A percentile compares a stretch with the other conserved stretches of the same genome.
Conservation (phyloP, 2,329 filamentous ascomycete genomes). For the Elsinoe batatas region DNA sequence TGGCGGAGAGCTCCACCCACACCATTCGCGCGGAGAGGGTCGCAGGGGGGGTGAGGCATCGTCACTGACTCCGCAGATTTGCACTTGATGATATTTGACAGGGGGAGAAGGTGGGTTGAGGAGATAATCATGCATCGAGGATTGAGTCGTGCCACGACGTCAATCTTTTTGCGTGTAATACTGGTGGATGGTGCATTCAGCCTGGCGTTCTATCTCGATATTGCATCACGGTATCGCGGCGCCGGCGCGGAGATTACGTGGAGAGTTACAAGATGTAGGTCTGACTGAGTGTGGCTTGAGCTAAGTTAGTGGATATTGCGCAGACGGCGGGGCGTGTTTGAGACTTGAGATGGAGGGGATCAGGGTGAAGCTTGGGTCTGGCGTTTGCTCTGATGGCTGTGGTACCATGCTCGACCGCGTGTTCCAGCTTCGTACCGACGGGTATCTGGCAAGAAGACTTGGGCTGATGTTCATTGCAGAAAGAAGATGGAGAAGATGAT, state of each 20-base stretch:
- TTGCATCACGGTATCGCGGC: conserved; percentile 1
- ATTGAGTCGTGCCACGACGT: too few relatives aligned
- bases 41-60: not conserved
- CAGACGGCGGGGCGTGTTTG: conserved; percentile 2
- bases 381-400: conserved; percentile 1
- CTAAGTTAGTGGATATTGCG: not conserved
- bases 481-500: not conserved
- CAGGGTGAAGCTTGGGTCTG: not conserved
- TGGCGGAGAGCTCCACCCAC: not conserved
- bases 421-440: not conserved
- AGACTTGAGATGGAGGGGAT: not conserved
- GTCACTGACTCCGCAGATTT: not conserved
- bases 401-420: not conserved
- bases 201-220: not conserved
- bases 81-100: not conserved
- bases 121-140: not conserved
- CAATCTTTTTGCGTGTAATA: too few relatives aligned
- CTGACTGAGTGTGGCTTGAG: conserved; percentile 2
- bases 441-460: not conserved
- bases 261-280: not conserved
- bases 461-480: not conserved
- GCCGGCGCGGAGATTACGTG: conserved; percentile 1
- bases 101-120: not conserved
- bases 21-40: not conserved
- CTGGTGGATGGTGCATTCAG: not conserved